phyloP scores from a whole-genome alignment of 345 rosid genomes.

The Salix exigua region DNA sequence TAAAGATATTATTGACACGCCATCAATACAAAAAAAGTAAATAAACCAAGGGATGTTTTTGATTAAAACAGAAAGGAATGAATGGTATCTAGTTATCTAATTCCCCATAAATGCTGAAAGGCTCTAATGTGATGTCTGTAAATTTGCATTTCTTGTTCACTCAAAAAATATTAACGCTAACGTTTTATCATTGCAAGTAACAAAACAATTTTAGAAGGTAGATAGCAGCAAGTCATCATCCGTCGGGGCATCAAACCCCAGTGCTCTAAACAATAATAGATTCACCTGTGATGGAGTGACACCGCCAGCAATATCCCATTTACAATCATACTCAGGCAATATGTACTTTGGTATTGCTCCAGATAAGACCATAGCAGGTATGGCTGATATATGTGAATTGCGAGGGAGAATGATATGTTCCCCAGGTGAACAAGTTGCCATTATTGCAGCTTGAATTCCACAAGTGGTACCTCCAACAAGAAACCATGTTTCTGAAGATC shows the following conservation, averaged over 20 bases:
- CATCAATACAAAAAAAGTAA: not conserved
- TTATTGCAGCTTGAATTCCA: slow-evolving; percentile 55
- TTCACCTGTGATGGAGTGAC: slow-evolving; percentile 40
- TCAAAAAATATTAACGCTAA: not conserved
- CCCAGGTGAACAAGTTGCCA: slow-evolving; percentile 62
- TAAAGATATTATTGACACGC: not conserved
- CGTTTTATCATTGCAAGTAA: not conserved
- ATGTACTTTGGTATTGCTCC: slow-evolving; percentile 56
- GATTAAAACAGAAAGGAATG: too few species aligned
- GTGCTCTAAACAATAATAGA: not conserved
- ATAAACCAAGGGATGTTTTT: not conserved
- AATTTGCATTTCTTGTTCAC: not conserved
- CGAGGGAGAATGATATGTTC: slow-evolving; percentile 55
- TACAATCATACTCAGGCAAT: slow-evolving; percentile 40
- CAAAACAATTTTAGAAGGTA: not conserved
- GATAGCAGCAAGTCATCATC: not conserved
- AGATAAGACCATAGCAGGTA: slow-evolving; percentile 51
- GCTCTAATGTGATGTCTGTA: not conserved
- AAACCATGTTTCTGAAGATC: slow-evolving; percentile 60
- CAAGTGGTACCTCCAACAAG: slow-evolving; percentile 66
- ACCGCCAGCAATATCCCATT: slow-evolving; percentile 51
- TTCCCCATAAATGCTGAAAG: not conserved
- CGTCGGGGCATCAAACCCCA: not conserved
- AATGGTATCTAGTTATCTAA: too few species aligned
- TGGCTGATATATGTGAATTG: slow-evolving; percentile 52